phyloP scores from a whole-genome alignment of 495 filamentous ascomycete species.

The Aspergillus bertholletiae region DNA sequence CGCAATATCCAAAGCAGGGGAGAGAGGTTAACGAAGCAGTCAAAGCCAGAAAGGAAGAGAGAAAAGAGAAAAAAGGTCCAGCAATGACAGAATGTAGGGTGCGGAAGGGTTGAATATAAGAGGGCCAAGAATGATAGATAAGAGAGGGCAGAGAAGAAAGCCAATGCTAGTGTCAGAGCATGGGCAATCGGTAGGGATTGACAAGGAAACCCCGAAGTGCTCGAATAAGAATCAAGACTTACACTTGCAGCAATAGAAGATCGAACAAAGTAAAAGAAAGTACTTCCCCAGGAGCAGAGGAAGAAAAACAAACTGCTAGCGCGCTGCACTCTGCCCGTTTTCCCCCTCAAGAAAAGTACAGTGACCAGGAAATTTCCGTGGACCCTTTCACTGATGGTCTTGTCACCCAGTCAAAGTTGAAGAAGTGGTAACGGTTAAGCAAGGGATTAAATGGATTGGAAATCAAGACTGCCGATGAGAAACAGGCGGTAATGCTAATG shows the following conservation, averaged over 20 bases:
- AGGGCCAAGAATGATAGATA: constrained; percentile 4
- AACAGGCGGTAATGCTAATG: constrained; percentile 3
- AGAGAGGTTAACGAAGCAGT: neutral
- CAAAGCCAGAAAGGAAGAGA: constrained; percentile 1
- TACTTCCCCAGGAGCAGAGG: constrained; percentile 4
- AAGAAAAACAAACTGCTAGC: constrained; percentile 24
- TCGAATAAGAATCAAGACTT: constrained; percentile 3
- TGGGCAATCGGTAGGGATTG: constrained; percentile 1
- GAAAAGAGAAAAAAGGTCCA: constrained; percentile 9
- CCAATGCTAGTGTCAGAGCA: constrained; percentile 6
- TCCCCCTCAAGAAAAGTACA: constrained; percentile 9
- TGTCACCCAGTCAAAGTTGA: constrained; percentile 11
- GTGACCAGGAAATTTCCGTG: constrained; percentile 18
- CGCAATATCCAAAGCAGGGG: neutral
- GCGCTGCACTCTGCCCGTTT: constrained; percentile 27
- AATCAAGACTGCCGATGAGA: constrained; percentile 1
- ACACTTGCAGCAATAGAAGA: constrained; percentile 15
- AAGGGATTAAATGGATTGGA: constrained; percentile 22
- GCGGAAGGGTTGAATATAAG: constrained; percentile 4
- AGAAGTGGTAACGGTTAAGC: constrained; percentile 16
- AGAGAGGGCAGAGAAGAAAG: constrained; percentile 2
- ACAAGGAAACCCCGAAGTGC: neutral
- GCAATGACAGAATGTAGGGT: constrained; percentile 11
- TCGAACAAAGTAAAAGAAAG: constrained; percentile 8
- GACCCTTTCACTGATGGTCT: neutral